These are phyloP conservation scores for Pseudotulostoma volvatum DNA, from an alignment of 495 filamentous ascomycete genomes.

Conservation along the genomic window DNA sequence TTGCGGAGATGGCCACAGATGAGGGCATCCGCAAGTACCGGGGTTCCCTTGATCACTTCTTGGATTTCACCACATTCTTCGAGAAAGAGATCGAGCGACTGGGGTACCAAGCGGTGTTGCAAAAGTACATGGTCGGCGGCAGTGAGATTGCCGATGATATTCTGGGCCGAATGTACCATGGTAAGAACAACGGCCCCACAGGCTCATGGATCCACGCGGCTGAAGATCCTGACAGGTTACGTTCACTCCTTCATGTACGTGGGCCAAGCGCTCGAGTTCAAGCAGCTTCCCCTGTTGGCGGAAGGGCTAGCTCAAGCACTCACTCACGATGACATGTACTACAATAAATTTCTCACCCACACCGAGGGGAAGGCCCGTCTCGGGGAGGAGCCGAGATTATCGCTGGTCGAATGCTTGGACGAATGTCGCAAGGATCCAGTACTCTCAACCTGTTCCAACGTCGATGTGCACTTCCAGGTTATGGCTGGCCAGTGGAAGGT, in stretches of 20 bases:
- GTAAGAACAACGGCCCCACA: background rate
- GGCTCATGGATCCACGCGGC: background rate
- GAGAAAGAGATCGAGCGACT: background rate
- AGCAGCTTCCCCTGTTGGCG: background rate
- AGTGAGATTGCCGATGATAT: conserved; percentile 2
- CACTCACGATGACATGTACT: conserved; percentile 2
- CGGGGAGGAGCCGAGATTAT: background rate
- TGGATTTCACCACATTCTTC: conserved; percentile 1
- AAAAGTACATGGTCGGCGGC: conserved; percentile 2
- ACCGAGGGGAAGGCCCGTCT: background rate
- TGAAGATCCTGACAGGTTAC: background rate
- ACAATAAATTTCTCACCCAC: background rate
- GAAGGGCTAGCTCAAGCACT: conserved; percentile 3
- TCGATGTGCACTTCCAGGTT: conserved; percentile 1
- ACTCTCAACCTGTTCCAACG: background rate
- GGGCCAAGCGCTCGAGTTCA: conserved; percentile 1
- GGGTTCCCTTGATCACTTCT: background rate
- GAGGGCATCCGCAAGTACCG: background rate
- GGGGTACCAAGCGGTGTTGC: conserved; percentile 1
- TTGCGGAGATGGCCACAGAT: background rate
- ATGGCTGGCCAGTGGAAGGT: background rate
- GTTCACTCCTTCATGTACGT: conserved; percentile 3
- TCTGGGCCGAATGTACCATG: conserved; percentile 1
- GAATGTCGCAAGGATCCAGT: background rate
- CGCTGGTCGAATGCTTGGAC: background rate